Conservation (phyloP, 1,139 yeast genomes). For the Schizosaccharomyces versatilis region DNA sequence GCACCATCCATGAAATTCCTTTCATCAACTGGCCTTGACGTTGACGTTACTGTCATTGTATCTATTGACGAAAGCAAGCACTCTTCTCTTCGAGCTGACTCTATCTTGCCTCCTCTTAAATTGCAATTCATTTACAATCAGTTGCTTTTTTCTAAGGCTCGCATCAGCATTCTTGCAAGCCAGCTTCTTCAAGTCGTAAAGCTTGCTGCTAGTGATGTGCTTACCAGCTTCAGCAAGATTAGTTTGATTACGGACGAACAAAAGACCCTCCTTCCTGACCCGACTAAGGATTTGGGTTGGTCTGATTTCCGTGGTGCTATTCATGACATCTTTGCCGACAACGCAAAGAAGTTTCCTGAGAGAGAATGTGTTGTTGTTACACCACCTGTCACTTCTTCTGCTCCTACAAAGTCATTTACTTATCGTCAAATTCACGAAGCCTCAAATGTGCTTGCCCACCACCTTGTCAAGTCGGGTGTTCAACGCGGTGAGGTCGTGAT, state of each 20-base stretch:
- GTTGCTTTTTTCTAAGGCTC: slow-evolving; percentile 44
- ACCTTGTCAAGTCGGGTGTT: slow-evolving; percentile 59
- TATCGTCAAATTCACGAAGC: slow-evolving; percentile 77
- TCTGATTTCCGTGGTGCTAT: slow-evolving; percentile 79
- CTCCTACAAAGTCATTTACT: slow-evolving; percentile 46
- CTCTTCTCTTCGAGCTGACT: slow-evolving; percentile 2
- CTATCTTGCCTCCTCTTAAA: slow-evolving; percentile 15
- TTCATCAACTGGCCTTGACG: neutral
- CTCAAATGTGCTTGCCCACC: slow-evolving; percentile 84
- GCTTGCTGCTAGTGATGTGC: slow-evolving; percentile 16
- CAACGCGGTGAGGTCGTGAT: slow-evolving; percentile 82
- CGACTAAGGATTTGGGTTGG: slow-evolving; percentile 76
- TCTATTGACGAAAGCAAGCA: neutral
- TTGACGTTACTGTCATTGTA: neutral
- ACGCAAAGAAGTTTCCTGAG: slow-evolving; percentile 65
- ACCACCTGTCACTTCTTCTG: slow-evolving; percentile 20
- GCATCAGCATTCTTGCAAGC: slow-evolving; percentile 48
- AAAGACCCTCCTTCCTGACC: slow-evolving; percentile 49
- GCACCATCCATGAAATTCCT: neutral
- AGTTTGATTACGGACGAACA: slow-evolving; percentile 49
- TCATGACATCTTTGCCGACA: slow-evolving; percentile 75
- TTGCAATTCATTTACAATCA: slow-evolving; percentile 46
- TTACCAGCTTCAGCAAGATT: slow-evolving; percentile 29
- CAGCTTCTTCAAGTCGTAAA: slow-evolving; percentile 40
- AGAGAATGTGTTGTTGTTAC: slow-evolving; percentile 85